phyloP scores from a whole-genome alignment of 2,329 filamentous ascomycete species.

The Hypoxylon rubiginosum region DNA sequence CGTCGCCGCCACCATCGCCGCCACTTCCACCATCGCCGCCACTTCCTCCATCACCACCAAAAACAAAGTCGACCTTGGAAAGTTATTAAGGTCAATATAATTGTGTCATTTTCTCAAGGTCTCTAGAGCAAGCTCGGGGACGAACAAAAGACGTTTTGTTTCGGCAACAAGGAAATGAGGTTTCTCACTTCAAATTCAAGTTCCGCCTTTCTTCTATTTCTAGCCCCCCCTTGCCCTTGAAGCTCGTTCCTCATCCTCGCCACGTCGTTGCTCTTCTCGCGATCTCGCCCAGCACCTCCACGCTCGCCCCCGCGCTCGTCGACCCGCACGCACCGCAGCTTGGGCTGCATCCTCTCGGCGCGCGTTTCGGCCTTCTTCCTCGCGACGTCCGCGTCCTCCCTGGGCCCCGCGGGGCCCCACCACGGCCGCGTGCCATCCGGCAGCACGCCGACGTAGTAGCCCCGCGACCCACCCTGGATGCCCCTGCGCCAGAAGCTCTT shows the following conservation, averaged over 20 bases:
- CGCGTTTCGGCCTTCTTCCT: slow-evolving; percentile 3
- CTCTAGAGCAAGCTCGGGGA: too few species aligned
- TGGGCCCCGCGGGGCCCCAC: slow-evolving; percentile 18
- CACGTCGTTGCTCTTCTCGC: slow-evolving; percentile 25
- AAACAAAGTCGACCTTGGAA: slow-evolving; percentile 15
- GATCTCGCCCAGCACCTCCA: slow-evolving; percentile 25
- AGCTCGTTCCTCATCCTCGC: slow-evolving; percentile 17
- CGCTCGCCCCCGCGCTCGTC: slow-evolving; percentile 9
- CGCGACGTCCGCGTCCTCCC: slow-evolving; percentile 1
- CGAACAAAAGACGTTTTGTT: too few species aligned
- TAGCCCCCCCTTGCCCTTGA: slow-evolving; percentile 1
- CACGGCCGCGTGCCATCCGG: slow-evolving; percentile 20
- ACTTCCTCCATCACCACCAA: slow-evolving; percentile 15
- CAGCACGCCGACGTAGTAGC: slow-evolving; percentile 19
- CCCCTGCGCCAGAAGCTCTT: slow-evolving; percentile 20
- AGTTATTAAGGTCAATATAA: background rate
- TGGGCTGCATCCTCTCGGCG: slow-evolving; percentile 6
- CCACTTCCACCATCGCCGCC: slow-evolving; percentile 9
- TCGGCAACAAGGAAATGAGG: background rate
- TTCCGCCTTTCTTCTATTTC: slow-evolving; percentile 13
- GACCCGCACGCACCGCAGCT: slow-evolving; percentile 20
- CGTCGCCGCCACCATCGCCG: slow-evolving; percentile 13
- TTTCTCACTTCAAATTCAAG: slow-evolving; percentile 6
- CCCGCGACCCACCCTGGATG: slow-evolving; percentile 19
- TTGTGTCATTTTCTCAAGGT: background rate